Percentiles rank a stretch among this genome's conserved stretches.
These are phyloP conservation scores for Eudorina sp. DNA, from an alignment of 139 green algal genomes.

Conservation along the genomic window DNA sequence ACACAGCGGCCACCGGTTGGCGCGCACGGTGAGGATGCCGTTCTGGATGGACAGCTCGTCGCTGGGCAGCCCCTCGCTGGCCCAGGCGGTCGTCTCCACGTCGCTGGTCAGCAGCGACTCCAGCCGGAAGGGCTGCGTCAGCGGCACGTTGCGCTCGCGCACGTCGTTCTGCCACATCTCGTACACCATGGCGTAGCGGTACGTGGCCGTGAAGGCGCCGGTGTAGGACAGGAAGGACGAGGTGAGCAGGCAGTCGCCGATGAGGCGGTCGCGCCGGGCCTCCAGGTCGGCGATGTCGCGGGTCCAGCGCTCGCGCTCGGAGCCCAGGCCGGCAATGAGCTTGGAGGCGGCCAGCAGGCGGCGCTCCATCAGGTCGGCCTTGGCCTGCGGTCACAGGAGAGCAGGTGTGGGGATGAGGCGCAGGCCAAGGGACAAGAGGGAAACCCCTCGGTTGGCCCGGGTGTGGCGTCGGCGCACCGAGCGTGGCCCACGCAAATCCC, in stretches of 20 bases:
- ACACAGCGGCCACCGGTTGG: constrained; percentile 85
- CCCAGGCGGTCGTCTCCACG: constrained; percentile 82
- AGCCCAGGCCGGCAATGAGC: constrained; percentile 82
- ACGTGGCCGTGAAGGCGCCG: constrained; percentile 89
- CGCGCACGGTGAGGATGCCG: constrained; percentile 85
- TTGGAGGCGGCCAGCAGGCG: constrained; percentile 82
- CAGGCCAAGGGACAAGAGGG: too few species aligned
- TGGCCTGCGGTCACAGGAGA: constrained; percentile 59
- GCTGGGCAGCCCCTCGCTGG: constrained; percentile 79
- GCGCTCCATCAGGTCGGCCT: constrained; percentile 90
- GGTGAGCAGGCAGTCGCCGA: constrained; percentile 89
- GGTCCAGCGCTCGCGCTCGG: constrained; percentile 84
- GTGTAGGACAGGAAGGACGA: constrained; percentile 86
- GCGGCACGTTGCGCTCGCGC: constrained; percentile 66
- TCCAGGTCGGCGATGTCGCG: constrained; percentile 77
- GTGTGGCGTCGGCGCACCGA: too few species aligned
- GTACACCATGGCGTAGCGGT: constrained; percentile 83
- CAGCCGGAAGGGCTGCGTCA: constrained; percentile 82
- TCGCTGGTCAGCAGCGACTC: constrained; percentile 84
- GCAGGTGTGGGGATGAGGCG: too few species aligned
- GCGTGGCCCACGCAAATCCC: too few species aligned
- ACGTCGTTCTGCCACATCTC: constrained; percentile 84
- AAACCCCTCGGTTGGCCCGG: too few species aligned
- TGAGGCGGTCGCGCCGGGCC: constrained; percentile 64
- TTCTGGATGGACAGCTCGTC: constrained; percentile 92